These are phyloP conservation scores for Cyberlindnera samutprakarnensis DNA, from an alignment of 805 yeast genomes.

Conservation along the genomic window DNA sequence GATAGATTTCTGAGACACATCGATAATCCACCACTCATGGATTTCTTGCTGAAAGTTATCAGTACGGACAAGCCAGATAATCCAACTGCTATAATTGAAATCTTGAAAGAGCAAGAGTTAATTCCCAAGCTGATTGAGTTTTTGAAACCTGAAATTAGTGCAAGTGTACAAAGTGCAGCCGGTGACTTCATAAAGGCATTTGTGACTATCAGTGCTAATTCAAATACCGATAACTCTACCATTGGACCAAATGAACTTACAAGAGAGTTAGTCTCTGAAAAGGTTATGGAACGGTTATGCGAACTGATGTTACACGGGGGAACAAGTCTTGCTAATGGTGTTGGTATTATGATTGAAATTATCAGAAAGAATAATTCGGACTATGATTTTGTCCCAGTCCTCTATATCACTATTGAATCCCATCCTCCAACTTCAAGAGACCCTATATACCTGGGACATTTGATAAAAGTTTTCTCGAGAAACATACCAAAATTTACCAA, in stretches of 20 bases:
- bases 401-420: slow-evolving; percentile 72
- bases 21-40: slow-evolving; percentile 93
- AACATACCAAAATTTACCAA: slow-evolving; percentile 63
- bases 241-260: slow-evolving; percentile 95
- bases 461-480: slow-evolving; percentile 71
- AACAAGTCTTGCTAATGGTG: slow-evolving; percentile 87
- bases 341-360: slow-evolving; percentile 88
- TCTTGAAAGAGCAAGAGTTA: slow-evolving; percentile 63
- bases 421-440: slow-evolving; percentile 93
- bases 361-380: slow-evolving; percentile 95
- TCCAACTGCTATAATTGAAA: slow-evolving; percentile 80
- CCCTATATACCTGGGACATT: slow-evolving; percentile 84
- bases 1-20: slow-evolving; percentile 77
- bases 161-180: slow-evolving; percentile 84
- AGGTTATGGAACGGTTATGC: slow-evolving; percentile 59
- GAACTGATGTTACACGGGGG: slow-evolving; percentile 76
- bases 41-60: slow-evolving; percentile 78
- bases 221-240: slow-evolving; percentile 79
- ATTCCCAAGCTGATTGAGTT: slow-evolving; percentile 67
- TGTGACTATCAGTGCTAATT: slow-evolving; percentile 89
- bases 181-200: slow-evolving; percentile 94
- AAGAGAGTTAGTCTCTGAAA: slow-evolving; percentile 77
- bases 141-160: slow-evolving; percentile 57
- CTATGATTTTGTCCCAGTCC: slow-evolving; percentile 83
- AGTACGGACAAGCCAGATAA: slow-evolving; percentile 89